Evolutionary conservation across 1,139 yeast species (phyloP).

Genomic region (Pneumocystis oryctolagi): DNA sequence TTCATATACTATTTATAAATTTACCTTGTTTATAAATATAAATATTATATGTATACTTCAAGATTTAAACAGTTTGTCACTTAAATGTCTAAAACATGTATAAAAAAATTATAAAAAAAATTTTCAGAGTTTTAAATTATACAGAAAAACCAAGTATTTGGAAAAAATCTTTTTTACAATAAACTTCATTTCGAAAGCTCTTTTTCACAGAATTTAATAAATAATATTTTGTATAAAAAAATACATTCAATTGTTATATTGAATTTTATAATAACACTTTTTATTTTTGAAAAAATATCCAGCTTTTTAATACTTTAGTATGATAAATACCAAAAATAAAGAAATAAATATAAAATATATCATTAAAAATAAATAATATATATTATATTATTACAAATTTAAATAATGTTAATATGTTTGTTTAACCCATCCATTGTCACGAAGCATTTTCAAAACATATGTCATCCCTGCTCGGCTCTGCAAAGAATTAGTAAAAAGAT

Average conservation of each 20-base stretch:
- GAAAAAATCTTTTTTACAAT: background rate
- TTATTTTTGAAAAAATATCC: background rate
- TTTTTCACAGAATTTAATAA: background rate
- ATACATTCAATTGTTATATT: background rate
- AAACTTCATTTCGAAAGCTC: background rate
- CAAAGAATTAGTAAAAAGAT: background rate
- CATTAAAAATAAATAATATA: background rate
- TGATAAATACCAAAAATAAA: background rate
- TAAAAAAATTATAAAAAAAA: background rate
- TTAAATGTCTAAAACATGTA: background rate
- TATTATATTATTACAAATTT: no score
- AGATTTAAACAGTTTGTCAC: background rate
- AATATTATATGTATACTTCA: background rate
- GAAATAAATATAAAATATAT: background rate
- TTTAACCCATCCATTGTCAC: conserved; percentile 1
- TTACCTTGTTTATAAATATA: background rate
- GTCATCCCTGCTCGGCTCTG: conserved; percentile 1
- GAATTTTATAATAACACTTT: background rate
- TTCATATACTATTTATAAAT: background rate
- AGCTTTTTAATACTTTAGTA: background rate
- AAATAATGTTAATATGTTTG: background rate
- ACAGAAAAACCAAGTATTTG: background rate
- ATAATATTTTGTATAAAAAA: background rate
- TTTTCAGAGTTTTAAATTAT: background rate
- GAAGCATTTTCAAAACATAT: background rate